These are phyloP conservation scores for Liquidambar formosana DNA, from an alignment of 164 flowering plant genomes.

Conservation along the genomic window DNA sequence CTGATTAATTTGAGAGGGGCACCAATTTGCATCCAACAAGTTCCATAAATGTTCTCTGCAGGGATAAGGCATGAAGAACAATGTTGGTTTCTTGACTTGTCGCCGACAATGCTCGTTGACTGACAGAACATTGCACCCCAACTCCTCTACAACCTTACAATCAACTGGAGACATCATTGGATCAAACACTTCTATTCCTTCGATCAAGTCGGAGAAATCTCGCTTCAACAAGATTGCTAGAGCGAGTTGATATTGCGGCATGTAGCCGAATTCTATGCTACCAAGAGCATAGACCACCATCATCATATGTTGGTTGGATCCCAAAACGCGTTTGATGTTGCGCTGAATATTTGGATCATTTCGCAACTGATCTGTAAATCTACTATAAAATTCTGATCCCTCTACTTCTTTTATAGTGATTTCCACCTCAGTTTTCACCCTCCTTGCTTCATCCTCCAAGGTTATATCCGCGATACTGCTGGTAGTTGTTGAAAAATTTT, in stretches of 20 bases:
- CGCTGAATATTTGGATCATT: background rate
- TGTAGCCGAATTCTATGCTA: background rate
- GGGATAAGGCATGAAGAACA: background rate
- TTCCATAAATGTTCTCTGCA: too few relatives aligned
- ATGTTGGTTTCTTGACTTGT: background rate
- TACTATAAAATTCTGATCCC: background rate
- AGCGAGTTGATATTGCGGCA: background rate
- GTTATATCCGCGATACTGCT: conserved; percentile 2
- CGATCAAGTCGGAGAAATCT: background rate
- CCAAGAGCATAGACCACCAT: background rate
- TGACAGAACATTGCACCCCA: background rate
- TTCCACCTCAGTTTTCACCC: too few relatives aligned
- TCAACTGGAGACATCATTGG: background rate
- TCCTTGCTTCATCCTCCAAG: conserved; percentile 19
- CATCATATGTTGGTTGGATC: background rate
- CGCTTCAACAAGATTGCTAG: background rate
- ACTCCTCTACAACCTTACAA: background rate
- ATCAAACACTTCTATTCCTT: background rate
- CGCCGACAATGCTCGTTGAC: background rate
- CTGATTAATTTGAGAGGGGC: too few relatives aligned
- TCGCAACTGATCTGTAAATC: background rate
- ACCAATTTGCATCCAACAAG: too few relatives aligned
- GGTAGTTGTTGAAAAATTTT: too few relatives aligned
- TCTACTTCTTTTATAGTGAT: background rate
- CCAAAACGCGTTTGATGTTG: background rate